Conservation (phyloP, 2,329 filamentous ascomycete genomes). For the Aspergillus sp. region DNA sequence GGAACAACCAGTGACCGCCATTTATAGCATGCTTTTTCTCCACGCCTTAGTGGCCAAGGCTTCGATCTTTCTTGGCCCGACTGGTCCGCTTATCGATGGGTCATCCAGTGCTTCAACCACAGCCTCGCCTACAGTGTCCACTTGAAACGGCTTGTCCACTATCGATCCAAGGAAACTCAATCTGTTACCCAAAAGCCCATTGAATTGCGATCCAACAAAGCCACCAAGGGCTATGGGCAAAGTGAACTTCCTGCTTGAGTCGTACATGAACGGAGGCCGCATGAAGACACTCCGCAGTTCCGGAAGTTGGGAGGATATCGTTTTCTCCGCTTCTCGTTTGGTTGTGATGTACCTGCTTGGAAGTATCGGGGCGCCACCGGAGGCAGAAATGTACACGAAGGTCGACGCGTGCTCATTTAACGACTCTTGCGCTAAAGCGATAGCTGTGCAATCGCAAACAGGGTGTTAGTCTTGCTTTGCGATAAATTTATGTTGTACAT, state of each 20-base stretch:
- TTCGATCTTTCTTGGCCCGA: slow-evolving; percentile 80
- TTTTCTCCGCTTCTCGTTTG: slow-evolving; percentile 84
- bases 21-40: slow-evolving; percentile 85
- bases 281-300: slow-evolving; percentile 78
- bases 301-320: slow-evolving; percentile 71
- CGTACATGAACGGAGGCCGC: slow-evolving; percentile 85
- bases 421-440: slow-evolving; percentile 78
- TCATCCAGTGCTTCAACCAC: slow-evolving; percentile 84
- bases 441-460: slow-evolving; percentile 54
- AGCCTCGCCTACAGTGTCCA: slow-evolving; percentile 82
- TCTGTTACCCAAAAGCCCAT: slow-evolving; percentile 72
- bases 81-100: slow-evolving; percentile 67
- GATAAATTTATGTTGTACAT: slow-evolving; percentile 15
- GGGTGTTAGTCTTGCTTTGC: slow-evolving; percentile 5
- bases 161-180: slow-evolving; percentile 80
- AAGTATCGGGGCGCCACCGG: slow-evolving; percentile 79
- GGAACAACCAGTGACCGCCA: background rate
- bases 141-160: slow-evolving; percentile 82
- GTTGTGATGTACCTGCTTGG: slow-evolving; percentile 84
- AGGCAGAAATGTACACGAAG: slow-evolving; percentile 88
- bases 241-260: slow-evolving; percentile 76
- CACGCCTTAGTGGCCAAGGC: slow-evolving; percentile 77
- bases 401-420: slow-evolving; percentile 62
- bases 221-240: slow-evolving; percentile 79
- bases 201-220: slow-evolving; percentile 72